Percentiles rank a stretch among this genome's conserved stretches.
Evolutionary conservation across 2,329 filamentous ascomycete species (phyloP).

Genomic region (Teratosphaeria zuluensis): DNA sequence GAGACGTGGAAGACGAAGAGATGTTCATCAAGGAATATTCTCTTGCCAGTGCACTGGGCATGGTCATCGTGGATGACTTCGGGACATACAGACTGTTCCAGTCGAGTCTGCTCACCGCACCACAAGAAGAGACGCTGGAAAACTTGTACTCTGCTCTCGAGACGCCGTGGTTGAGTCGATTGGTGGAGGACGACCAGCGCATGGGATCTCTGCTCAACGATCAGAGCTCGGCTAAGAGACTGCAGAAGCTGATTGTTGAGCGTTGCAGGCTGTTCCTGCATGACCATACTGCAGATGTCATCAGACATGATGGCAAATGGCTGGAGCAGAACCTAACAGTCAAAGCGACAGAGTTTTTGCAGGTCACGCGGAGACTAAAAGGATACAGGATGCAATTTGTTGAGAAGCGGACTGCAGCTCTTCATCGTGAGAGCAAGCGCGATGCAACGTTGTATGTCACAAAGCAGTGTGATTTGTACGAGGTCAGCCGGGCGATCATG

Average conservation of each 20-base stretch:
- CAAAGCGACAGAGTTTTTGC: conserved; percentile 66
- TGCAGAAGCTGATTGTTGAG: conserved; percentile 77
- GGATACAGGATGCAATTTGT: conserved; percentile 60
- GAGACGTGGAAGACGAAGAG: conserved; percentile 38
- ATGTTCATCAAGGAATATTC: conserved; percentile 62
- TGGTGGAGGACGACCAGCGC: conserved; percentile 68
- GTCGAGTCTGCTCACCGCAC: conserved; percentile 70
- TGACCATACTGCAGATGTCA: conserved; percentile 65
- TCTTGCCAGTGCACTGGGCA: conserved; percentile 59
- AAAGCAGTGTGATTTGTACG: conserved; percentile 71
- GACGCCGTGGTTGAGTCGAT: conserved; percentile 61
- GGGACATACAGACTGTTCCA: conserved; percentile 85
- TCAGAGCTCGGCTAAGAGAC: conserved; percentile 56
- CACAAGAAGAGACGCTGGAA: conserved; percentile 80
- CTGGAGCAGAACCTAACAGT: conserved; percentile 76
- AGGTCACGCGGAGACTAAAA: conserved; percentile 64
- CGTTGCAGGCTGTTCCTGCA: conserved; percentile 83
- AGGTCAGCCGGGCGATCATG: conserved; percentile 81
- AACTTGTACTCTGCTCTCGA: conserved; percentile 76
- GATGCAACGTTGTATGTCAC: conserved; percentile 68
- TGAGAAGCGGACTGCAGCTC: conserved; percentile 67
- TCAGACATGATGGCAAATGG: conserved; percentile 84
- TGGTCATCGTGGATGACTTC: conserved; percentile 79
- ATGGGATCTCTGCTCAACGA: conserved; percentile 59
- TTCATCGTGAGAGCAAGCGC: conserved; percentile 43